Conservation (phyloP, 2,329 filamentous ascomycete species). For the Sporothrix protearum region DNA sequence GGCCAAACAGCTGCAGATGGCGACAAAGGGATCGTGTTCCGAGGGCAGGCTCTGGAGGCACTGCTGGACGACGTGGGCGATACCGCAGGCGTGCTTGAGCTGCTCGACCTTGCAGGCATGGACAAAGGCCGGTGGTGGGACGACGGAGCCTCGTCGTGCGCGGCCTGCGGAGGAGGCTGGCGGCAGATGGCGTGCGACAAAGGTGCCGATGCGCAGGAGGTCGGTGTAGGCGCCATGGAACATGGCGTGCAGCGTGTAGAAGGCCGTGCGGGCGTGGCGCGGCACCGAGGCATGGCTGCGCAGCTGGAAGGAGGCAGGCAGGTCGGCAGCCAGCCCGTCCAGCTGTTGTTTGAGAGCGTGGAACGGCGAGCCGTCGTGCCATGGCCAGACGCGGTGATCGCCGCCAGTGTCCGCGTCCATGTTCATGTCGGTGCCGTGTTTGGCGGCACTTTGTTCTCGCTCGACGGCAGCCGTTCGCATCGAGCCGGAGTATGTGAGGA, state of each 20-base stretch:
- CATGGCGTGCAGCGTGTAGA: slow-evolving; percentile 12
- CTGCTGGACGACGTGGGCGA: slow-evolving; percentile 8
- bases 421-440: background rate
- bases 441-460: background rate
- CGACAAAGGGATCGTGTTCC: slow-evolving; percentile 13
- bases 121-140: background rate
- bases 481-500: background rate
- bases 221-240: slow-evolving; percentile 19
- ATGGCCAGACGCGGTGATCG: background rate
- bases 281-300: background rate
- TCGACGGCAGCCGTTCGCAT: background rate
- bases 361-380: slow-evolving; percentile 15
- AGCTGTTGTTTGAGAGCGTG: slow-evolving; percentile 7
- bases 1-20: slow-evolving; percentile 13
- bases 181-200: background rate
- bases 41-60: background rate
- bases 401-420: background rate
- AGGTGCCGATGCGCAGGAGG: slow-evolving; percentile 14
- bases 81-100: slow-evolving; percentile 11
- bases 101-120: slow-evolving; percentile 12
- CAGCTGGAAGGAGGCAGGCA: background rate
- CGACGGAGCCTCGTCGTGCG: background rate
- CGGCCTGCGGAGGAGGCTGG: background rate
- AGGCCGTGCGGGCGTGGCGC: background rate
- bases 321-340: background rate